These are phyloP conservation scores for Fomitopsis pulvina DNA, from an alignment of 768 basidiomycete genomes.

Conservation along the genomic window DNA sequence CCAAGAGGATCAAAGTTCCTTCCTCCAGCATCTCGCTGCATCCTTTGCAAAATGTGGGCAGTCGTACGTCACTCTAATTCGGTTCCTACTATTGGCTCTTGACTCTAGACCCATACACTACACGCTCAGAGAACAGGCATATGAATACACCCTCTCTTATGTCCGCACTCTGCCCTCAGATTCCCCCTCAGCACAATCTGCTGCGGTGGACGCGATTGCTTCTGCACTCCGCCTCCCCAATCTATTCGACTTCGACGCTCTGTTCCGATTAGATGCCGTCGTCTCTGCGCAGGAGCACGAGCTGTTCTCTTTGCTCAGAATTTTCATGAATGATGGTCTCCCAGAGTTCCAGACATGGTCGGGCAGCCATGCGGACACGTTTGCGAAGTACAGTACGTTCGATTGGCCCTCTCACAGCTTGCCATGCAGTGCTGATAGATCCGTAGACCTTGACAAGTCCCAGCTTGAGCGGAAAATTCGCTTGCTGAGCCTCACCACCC, in stretches of 20 bases:
- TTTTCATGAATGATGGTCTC: constrained; percentile 64
- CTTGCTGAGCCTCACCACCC: constrained; percentile 65
- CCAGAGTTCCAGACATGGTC: constrained; percentile 60
- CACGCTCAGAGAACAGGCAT: constrained; percentile 45
- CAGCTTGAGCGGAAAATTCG: constrained; percentile 76
- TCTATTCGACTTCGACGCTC: constrained; percentile 74
- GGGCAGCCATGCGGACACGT: constrained; percentile 35
- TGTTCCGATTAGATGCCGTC: constrained; percentile 73
- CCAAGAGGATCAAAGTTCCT: constrained; percentile 52
- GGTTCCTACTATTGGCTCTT: background rate
- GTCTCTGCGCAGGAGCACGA: constrained; percentile 60
- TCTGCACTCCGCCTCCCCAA: constrained; percentile 58
- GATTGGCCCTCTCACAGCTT: background rate
- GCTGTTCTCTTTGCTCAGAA: constrained; percentile 66
- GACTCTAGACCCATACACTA: background rate
- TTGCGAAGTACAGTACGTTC: constrained; percentile 50
- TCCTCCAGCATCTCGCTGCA: constrained; percentile 58
- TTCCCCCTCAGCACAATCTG: constrained; percentile 43
- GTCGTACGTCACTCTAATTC: constrained; percentile 39
- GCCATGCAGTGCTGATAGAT: background rate
- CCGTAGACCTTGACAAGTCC: constrained; percentile 45
- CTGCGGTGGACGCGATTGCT: constrained; percentile 55
- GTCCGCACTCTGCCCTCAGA: constrained; percentile 52
- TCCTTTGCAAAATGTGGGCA: constrained; percentile 51
- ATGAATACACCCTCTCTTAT: constrained; percentile 58